Base-by-base conservation (phyloP, 345 rosid species). In the Linum usitatissimum region DNA sequence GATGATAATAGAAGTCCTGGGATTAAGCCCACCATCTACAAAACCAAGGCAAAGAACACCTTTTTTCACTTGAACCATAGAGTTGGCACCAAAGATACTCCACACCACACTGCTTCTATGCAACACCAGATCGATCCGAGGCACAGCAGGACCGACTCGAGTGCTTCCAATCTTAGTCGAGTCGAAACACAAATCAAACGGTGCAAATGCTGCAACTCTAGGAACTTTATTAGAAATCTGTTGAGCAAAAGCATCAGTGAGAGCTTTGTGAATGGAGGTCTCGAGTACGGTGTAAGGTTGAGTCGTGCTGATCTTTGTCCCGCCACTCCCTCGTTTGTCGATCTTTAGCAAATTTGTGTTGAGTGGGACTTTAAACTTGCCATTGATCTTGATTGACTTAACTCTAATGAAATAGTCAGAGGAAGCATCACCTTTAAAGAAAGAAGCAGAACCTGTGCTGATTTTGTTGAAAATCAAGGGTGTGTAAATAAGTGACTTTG, bases 351-450 rank as follows among this genome's bases (percentile, higher is more conserved):
- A 67, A 9, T 76, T 57, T 2, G 62, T 8, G 78, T 83, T 87
- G 18, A 90, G 18, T 10, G 74, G 48, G 54, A 83, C 76, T 0
- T 40, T 1, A 34, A 34, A 4, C 10, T 68, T 78, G 18, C 75
- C 78, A 17, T 14, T 31, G 40, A 90, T 66, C 3, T 53, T 68
- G 66, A 90, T 73, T 0, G 79, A 74, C 8, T 61, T 87, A 4
- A 85, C 86, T 13, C 75, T 77, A 6, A 85, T 82, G 78, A 83
- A 87, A 61, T 87, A 90, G 48, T 90, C 97, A 0, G 91, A 55
- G 0, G 95, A 82, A 20, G 85, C 69, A 8, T 83, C 90, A 2
- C 84, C 90, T 3, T 17, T n/a, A 0, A 63, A 23, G 28, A 23
- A 6, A 71, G 0, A 75, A 0, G 78, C 74, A 2, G 84, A 54